Base-by-base conservation (phyloP, 192 early-diverging fungal genomes). In the Backusella tarrabulga region DNA sequence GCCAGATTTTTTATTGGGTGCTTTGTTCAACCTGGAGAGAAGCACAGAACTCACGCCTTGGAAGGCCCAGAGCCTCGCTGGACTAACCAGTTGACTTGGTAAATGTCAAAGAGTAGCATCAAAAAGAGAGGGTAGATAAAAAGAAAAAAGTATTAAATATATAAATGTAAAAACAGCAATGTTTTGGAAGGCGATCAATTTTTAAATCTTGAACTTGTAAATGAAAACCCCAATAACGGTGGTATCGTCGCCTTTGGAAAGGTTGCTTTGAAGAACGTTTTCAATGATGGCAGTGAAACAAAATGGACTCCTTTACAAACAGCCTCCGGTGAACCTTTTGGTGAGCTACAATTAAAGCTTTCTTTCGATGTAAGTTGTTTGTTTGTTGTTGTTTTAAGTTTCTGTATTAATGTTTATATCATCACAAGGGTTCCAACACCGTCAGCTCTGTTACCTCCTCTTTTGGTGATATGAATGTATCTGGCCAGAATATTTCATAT, bases 121-220 rank as follows among this genome's bases (percentile, higher is more conserved):
- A 68, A 34, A 34, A 17, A 32, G 23, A 66, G 66, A 1, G 9
- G 21, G 12, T 60, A 34, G 46, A 67, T 67, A 63, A n/a, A 26
- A 40, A 63, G 21, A 66, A 11, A n/a, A 29, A n/a, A 6, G 7
- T 56, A 35, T 35, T 36, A n/a, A 36, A n/a, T 44, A 68, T 66
- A 5, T 23, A 4, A 17, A 15, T 40, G 38, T 40, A 41, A 71
- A n/a, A 71, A 34, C 71, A 82, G 77, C 52, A 73, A 78, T 46
- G 46, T 83, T 7, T 40, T 75, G 35, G 71, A 73, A 29, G 73
- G 75, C 4, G 38, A 80, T 21, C 67, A 54, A 0, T 15, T n/a
- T 32, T 72, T 83, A n/a, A 66, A 79, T 60, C 52, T 83, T 6
- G 82, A 83, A 34, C 26, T 83, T 2, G 72, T 83, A 41, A 76